These are phyloP conservation scores for Annona squamosa DNA, from an alignment of 164 flowering plant species.

Conservation along the genomic window DNA sequence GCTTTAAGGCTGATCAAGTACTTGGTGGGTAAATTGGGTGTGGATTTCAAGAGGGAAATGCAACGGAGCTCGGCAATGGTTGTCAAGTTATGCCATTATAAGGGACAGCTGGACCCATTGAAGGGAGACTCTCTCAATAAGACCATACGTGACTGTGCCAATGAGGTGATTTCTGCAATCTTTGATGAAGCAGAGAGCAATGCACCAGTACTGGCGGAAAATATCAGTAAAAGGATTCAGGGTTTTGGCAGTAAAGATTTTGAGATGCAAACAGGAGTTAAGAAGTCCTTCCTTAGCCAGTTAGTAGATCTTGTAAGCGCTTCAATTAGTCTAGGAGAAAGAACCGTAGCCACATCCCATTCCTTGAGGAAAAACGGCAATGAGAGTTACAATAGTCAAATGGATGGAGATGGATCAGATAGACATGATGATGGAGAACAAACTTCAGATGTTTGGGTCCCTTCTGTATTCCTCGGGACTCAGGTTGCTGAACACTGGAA, in stretches of 20 bases:
- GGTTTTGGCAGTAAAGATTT: constrained; percentile 90
- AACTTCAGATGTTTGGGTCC: constrained; percentile 29
- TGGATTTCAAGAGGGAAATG: constrained; percentile 94
- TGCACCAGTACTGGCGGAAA: constrained; percentile 46
- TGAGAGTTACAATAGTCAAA: constrained; percentile 82
- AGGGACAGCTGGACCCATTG: constrained; percentile 77
- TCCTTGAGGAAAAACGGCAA: constrained; percentile 52
- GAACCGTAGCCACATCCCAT: constrained; percentile 53
- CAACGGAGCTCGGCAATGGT: constrained; percentile 80
- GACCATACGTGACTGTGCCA: constrained; percentile 88
- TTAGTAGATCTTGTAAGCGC: constrained; percentile 93
- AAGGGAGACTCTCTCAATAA: constrained; percentile 93
- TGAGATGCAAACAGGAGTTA: constrained; percentile 68
- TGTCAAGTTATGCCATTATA: constrained; percentile 80
- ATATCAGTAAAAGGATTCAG: constrained; percentile 60
- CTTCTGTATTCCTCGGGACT: constrained; percentile 39
- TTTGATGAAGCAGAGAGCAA: constrained; percentile 67
- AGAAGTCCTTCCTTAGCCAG: constrained; percentile 85
- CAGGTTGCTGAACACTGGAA: constrained; percentile 48
- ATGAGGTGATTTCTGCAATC: constrained; percentile 72
- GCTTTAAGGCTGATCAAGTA: constrained; percentile 88
- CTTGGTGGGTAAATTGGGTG: constrained; percentile 87
- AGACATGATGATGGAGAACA: constrained; percentile 47
- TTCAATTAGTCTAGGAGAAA: constrained; percentile 78
- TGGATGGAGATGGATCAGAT: constrained; percentile 43